Evolutionary conservation across 2,329 filamentous ascomycete genomes (phyloP).

Genomic region (Epichloe scottii): DNA sequence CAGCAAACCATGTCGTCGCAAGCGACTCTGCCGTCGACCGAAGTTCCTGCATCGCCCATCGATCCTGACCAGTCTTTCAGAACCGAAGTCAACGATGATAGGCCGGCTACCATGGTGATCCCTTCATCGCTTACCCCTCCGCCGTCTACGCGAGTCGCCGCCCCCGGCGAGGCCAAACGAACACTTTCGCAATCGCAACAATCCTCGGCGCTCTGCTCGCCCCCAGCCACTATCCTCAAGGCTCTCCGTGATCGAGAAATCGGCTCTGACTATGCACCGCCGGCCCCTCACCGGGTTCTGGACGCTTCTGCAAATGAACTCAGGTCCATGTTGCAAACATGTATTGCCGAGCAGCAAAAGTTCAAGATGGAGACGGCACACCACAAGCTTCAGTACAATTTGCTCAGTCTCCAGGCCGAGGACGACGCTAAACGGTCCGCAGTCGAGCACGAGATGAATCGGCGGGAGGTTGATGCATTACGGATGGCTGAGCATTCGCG

Average conservation of each 20-base stretch:
- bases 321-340: slow-evolving; percentile 40
- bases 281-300: slow-evolving; percentile 36
- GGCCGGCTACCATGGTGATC: slow-evolving; percentile 32
- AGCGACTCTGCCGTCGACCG: slow-evolving; percentile 44
- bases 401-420: slow-evolving; percentile 71
- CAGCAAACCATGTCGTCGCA: slow-evolving; percentile 30
- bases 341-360: slow-evolving; percentile 42
- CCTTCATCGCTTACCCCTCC: slow-evolving; percentile 47
- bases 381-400: slow-evolving; percentile 78
- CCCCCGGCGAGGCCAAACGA: slow-evolving; percentile 16
- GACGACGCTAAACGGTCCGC: slow-evolving; percentile 77
- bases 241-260: slow-evolving; percentile 19
- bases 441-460: slow-evolving; percentile 86
- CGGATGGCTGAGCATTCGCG: slow-evolving; percentile 60
- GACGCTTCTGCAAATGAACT: slow-evolving; percentile 44
- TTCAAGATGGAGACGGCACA: slow-evolving; percentile 77
- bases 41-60: slow-evolving; percentile 39
- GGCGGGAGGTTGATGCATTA: slow-evolving; percentile 74
- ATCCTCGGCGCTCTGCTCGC: slow-evolving; percentile 38
- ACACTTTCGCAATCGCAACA: slow-evolving; percentile 31
- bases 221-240: slow-evolving; percentile 35
- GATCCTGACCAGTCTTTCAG: slow-evolving; percentile 36
- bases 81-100: slow-evolving; percentile 36
- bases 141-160: slow-evolving; percentile 38
- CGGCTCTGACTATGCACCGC: slow-evolving; percentile 31